A percentile compares a stretch with the other conserved stretches of the same genome.
Evolutionary conservation across 331 rosid species (phyloP).

Genomic region (Quercus phellos): DNA sequence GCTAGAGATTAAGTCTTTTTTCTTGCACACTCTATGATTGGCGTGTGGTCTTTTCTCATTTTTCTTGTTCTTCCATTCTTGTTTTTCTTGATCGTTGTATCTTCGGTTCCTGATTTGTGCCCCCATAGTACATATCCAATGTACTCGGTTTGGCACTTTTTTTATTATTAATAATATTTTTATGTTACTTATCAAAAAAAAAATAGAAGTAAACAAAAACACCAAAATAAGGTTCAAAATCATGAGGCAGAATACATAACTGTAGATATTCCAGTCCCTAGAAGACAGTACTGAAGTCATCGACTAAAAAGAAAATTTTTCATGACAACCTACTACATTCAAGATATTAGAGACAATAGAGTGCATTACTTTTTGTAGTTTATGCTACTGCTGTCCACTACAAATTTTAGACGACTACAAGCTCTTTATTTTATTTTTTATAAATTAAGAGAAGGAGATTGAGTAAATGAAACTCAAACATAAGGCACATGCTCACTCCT

Average conservation of each 20-base stretch:
- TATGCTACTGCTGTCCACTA: background rate
- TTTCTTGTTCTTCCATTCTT: too few species aligned
- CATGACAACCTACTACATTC: background rate
- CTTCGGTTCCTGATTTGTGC: too few species aligned
- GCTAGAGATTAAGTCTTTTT: too few species aligned
- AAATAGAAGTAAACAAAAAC: background rate
- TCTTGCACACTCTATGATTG: too few species aligned
- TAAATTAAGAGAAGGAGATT: background rate
- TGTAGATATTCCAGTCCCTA: background rate
- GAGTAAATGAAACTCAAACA: background rate
- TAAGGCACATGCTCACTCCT: background rate
- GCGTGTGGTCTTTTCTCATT: too few species aligned
- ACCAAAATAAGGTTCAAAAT: background rate
- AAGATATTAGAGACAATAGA: background rate
- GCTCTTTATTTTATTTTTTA: background rate
- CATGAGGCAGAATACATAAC: background rate
- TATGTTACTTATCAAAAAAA: too few species aligned
- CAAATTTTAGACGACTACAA: background rate
- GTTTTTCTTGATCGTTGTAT: too few species aligned
- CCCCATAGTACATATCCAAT: too few species aligned
- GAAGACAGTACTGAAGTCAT: background rate
- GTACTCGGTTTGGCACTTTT: too few species aligned
- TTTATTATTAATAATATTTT: too few species aligned
- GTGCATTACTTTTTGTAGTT: background rate
- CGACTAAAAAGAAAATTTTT: background rate